Conservation (phyloP, 208 protist species). For the Trypanosoma cruzi region DNA sequence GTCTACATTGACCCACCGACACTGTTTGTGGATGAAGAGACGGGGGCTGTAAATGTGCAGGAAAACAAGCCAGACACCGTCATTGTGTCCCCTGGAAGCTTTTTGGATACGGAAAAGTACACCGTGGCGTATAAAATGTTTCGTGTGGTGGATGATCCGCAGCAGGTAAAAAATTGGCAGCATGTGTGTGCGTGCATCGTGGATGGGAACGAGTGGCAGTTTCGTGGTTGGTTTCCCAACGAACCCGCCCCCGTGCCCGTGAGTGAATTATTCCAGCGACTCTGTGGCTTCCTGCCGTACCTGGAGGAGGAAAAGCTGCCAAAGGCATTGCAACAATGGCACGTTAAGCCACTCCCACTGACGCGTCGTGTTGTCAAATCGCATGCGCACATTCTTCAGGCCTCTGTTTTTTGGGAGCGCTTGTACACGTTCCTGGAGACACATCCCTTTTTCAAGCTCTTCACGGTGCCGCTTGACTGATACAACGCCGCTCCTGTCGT, state of each 20-base stretch:
- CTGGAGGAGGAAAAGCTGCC: conserved; percentile 91
- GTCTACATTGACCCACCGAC: conserved; percentile 76
- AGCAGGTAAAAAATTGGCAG: conserved; percentile 71
- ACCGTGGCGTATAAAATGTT: conserved; percentile 70
- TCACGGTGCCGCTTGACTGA: conserved; percentile 58
- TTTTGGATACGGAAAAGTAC: conserved; percentile 71
- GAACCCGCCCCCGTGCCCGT: conserved; percentile 41
- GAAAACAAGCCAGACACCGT: conserved; percentile 74
- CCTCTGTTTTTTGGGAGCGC: conserved; percentile 82
- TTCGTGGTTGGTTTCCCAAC: conserved; percentile 67
- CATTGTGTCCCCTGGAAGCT: conserved; percentile 72
- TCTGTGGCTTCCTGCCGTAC: conserved; percentile 85
- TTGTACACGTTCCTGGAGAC: conserved; percentile 80
- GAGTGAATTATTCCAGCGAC: conserved; percentile 66
- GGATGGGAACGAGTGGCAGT: conserved; percentile 79
- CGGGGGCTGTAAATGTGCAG: conserved; percentile 62
- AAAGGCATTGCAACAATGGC: conserved; percentile 69
- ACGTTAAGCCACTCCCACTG: conserved; percentile 70
- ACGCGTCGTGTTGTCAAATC: conserved; percentile 72
- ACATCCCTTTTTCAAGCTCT: conserved; percentile 77
- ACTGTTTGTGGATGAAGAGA: conserved; percentile 72
- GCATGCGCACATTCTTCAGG: conserved; percentile 81
- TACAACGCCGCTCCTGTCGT: neutral
- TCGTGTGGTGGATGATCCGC: conserved; percentile 78
- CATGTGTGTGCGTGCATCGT: conserved; percentile 89